Evolutionary conservation across 2,329 filamentous ascomycete genomes (phyloP), one percentile per base, ranked within the genome.

Genomic region (Dryadomyces quercus-mongolicae): DNA sequence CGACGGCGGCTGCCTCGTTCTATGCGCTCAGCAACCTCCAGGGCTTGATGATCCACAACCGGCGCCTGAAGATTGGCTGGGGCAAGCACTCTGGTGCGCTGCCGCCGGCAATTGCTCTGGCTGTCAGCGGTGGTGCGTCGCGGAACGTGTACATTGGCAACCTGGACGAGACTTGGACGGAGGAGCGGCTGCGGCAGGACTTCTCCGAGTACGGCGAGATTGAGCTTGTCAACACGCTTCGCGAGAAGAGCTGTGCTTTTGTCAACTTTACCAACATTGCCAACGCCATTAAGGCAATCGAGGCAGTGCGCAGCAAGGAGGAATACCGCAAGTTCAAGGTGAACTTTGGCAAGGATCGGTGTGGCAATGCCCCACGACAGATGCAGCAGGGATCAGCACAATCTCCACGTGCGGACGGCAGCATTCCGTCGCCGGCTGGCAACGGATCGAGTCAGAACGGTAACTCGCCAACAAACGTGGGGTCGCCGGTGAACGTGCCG

Each of bases 191-290:
- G 62, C 84, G 91, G 65, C 90, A 96, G 68, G 93, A 98, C 71
- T 98, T 98, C 69, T 88, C 91, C 38, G 92, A 97, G 68, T 97
- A 88, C 64, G 93, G 93, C 60, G 93, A 98, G 71, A 97, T 98
- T 64, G 93, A 98, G 72, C 76, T 98, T 59, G 90, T 98, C 59
- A 98, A 98, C 71, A 88, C 93, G 16, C 75, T 98, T 57, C 85
- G 93, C 53, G 93, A 98, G 76, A 98, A 98, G 83, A 96, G 91
- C 74, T 98, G 93, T 69, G 93, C 93, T 0, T 98, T 98, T 67
- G 93, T 98, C 68, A 98, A 98, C 74, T 98, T 98, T 69, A 98
- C 93, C 66, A 98, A 98, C 73, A 98, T 98, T 67, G 93, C 93
- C 66, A 98, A 98, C 63, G 93, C 93, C 51, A 98, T 98, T 76